phyloP scores from a whole-genome alignment of 2,329 filamentous ascomycete species.

The Ilyonectria sp. region DNA sequence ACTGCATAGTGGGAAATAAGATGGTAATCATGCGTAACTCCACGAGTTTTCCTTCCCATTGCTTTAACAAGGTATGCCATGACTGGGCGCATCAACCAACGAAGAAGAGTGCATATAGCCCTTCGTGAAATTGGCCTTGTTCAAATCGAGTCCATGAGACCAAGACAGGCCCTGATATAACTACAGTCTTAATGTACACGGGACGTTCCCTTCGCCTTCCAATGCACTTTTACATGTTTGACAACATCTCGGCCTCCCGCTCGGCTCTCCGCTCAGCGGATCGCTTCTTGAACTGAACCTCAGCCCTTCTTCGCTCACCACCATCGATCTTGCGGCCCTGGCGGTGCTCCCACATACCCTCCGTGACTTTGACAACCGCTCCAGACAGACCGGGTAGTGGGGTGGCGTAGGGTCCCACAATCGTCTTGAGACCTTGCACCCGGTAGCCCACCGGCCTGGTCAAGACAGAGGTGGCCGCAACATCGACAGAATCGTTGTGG shows the following conservation, averaged over 20 bases:
- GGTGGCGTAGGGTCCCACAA: slow-evolving; percentile 82
- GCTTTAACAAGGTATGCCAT: background rate
- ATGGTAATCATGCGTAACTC: too few relatives aligned
- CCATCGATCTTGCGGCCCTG: slow-evolving; percentile 94
- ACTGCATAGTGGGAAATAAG: too few relatives aligned
- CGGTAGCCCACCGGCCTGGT: slow-evolving; percentile 66
- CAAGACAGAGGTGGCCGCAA: slow-evolving; percentile 33
- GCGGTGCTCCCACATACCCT: slow-evolving; percentile 94
- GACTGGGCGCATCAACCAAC: background rate
- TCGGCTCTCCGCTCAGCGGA: slow-evolving; percentile 84
- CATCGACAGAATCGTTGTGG: slow-evolving; percentile 55
- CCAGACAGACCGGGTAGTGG: slow-evolving; percentile 76
- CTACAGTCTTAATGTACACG: slow-evolving; percentile 50
- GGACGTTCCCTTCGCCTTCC: slow-evolving; percentile 35
- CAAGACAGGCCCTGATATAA: slow-evolving; percentile 46
- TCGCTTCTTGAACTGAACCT: slow-evolving; percentile 89
- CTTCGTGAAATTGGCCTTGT: background rate
- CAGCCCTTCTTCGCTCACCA: slow-evolving; percentile 89
- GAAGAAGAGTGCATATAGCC: too few relatives aligned
- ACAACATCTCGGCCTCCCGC: slow-evolving; percentile 60
- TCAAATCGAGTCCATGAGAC: slow-evolving; percentile 22
- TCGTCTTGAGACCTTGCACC: slow-evolving; percentile 77
- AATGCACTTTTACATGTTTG: slow-evolving; percentile 49
- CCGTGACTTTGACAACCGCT: slow-evolving; percentile 78
- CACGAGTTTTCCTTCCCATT: background rate